Evolutionary conservation across 2,329 filamentous ascomycete species (phyloP), one percentile per base, ranked within the genome.

Genomic region (Acrocalymma vagum): DNA sequence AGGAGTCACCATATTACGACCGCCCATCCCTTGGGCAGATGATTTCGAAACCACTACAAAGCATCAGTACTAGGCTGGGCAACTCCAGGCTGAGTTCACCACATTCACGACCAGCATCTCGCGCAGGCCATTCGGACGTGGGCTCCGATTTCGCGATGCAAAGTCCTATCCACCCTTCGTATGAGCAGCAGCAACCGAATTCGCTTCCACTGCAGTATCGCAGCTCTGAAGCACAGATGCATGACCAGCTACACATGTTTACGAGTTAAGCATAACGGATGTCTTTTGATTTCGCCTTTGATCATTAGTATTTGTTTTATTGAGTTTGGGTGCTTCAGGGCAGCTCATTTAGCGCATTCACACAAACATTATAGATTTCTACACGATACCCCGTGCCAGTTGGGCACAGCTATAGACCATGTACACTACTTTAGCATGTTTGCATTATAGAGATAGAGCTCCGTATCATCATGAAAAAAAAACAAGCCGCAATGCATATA

Each of bases 1-100:
- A 69, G 35, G 65, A 69, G 31, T 67, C 63, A 3, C 57, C 55
- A 22, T 69, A 68, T 43, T 69, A 66, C 42, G 58, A 68, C 30
- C 58, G 66, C 8, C 61, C 63, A 1, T 66, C 66, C 7, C 47
- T 67, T 10, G 64, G 65, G n/a, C 60, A 62, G 35, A 60, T 67
- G 31, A 61, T 69, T 11, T 53, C 62, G 1, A 67, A 65, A 39
- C 64, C 66, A 9, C 43, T 68, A 9, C 58, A 62, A 17, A 67
- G 63, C 24, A 62, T 68, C 17, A 58, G 63, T 2, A 65, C 46
- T 35, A 56, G 60, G 9, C 32, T 67, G 24, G 51, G 50, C 39
- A 51, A 30, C 16, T 59, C 58, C 4, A 56, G 61, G 35, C 55
- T 57, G 9, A 51, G 34, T 18, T 60, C 62, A 6, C 47, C 56